Conservation (phyloP, 192 early-diverging fungal genomes). For the Phycomyces nitens region DNA sequence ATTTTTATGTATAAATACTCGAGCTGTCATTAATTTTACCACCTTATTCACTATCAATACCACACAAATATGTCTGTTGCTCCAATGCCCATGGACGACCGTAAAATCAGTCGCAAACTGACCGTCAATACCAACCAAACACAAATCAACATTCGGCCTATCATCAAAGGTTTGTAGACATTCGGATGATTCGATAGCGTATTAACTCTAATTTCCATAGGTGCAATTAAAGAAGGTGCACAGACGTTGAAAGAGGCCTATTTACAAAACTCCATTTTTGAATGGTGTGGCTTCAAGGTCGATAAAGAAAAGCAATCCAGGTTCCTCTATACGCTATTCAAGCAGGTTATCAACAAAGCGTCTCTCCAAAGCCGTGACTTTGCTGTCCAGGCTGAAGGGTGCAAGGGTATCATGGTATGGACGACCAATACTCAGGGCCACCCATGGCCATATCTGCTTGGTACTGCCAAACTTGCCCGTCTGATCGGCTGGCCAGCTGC, state of each 20-base stretch:
- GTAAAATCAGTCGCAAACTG: conserved; percentile 24
- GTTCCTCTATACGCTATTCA: conserved; percentile 19
- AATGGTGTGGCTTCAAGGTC: conserved; percentile 17
- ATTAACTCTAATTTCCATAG: conserved; percentile 3
- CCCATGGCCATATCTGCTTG: conserved; percentile 8
- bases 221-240: conserved; percentile 32
- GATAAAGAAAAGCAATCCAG: conserved; percentile 1
- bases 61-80: background rate
- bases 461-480: conserved; percentile 14
- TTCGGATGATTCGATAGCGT: background rate
- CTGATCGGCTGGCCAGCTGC: conserved; percentile 21
- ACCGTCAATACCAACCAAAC: conserved; percentile 18
- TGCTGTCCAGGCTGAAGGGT: conserved; percentile 35
- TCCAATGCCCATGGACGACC: background rate
- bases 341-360: conserved; percentile 20
- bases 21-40: too few species aligned
- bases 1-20: too few species aligned
- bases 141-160: conserved; percentile 25
- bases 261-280: conserved; percentile 12
- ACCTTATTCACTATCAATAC: background rate
- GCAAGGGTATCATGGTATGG: conserved; percentile 34
- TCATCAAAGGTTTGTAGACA: conserved; percentile 24
- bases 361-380: conserved; percentile 30
- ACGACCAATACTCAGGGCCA: conserved; percentile 12
- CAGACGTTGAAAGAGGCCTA: conserved; percentile 27